These are phyloP conservation scores for Allomyces macrogynus DNA, from an alignment of 192 early-diverging fungal genomes.

Conservation along the genomic window DNA sequence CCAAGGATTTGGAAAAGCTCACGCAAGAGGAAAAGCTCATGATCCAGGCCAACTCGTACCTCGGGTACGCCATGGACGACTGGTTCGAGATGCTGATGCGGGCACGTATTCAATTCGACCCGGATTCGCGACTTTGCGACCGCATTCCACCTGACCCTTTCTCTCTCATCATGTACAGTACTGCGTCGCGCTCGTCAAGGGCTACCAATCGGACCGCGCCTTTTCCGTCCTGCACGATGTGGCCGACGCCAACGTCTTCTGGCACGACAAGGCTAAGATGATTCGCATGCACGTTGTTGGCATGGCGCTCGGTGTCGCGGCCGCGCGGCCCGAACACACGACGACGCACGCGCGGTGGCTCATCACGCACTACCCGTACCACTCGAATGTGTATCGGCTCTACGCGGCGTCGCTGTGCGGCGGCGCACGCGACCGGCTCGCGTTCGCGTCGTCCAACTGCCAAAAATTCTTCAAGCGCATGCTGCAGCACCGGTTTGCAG, in stretches of 20 bases:
- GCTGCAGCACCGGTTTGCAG: slow-evolving; percentile 9
- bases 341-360: slow-evolving; percentile 12
- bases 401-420: slow-evolving; percentile 12
- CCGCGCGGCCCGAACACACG: slow-evolving; percentile 14
- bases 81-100: slow-evolving; percentile 32
- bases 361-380: not conserved
- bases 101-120: slow-evolving; percentile 6
- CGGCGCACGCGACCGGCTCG: slow-evolving; percentile 3
- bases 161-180: slow-evolving; percentile 13
- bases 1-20: not conserved
- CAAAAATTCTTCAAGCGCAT: slow-evolving; percentile 21
- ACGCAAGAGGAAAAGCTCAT: not conserved
- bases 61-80: slow-evolving; percentile 7
- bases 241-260: slow-evolving; percentile 28
- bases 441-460: slow-evolving; percentile 14
- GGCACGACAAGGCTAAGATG: slow-evolving; percentile 14
- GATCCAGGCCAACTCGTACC: not conserved
- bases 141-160: no score
- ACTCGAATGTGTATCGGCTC: slow-evolving; percentile 13
- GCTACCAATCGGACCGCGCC: slow-evolving; percentile 22
- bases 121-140: no score
- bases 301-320: slow-evolving; percentile 16
- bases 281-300: slow-evolving; percentile 24
- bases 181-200: slow-evolving; percentile 15
- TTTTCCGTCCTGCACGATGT: slow-evolving; percentile 19